Percentiles rank a stretch among this genome's conserved stretches.
phyloP scores from a whole-genome alignment of 192 early-diverging fungal species.

The Entophlyctis luteolus region DNA sequence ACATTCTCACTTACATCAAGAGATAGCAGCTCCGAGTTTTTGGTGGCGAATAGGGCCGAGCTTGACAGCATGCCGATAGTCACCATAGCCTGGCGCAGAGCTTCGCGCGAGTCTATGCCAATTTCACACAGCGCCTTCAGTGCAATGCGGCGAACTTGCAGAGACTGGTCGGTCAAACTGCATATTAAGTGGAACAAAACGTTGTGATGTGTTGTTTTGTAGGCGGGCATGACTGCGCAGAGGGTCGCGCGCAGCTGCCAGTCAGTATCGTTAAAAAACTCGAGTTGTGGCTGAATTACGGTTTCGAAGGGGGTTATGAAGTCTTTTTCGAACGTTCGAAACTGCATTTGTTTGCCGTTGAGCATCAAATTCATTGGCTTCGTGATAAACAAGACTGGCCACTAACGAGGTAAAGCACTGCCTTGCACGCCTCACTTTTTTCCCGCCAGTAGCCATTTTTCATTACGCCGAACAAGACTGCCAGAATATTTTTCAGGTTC shows the following conservation, averaged over 20 bases:
- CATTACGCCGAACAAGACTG: constrained; percentile 29
- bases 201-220: constrained; percentile 26
- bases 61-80: constrained; percentile 32
- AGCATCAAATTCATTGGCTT: not conserved
- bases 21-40: constrained; percentile 7
- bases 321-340: constrained; percentile 38
- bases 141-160: constrained; percentile 21
- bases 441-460: constrained; percentile 16
- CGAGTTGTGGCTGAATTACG: constrained; percentile 35
- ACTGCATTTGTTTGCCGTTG: not conserved
- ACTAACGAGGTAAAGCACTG: constrained; percentile 8
- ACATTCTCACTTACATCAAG: constrained; percentile 32
- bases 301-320: constrained; percentile 32
- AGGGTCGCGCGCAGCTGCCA: constrained; percentile 45
- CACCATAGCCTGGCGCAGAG: constrained; percentile 35
- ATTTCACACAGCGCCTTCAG: constrained; percentile 26
- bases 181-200: constrained; percentile 33
- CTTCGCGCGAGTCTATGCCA: constrained; percentile 32
- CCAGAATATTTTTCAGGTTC: constrained; percentile 26
- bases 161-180: constrained; percentile 31
- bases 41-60: not conserved
- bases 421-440: constrained; percentile 22
- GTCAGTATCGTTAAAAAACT: constrained; percentile 29
- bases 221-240: constrained; percentile 28
- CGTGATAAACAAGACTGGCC: not conserved